Evolutionary conservation across 495 filamentous ascomycete genomes (phyloP).

Genomic region (Penicillium cataractarum): DNA sequence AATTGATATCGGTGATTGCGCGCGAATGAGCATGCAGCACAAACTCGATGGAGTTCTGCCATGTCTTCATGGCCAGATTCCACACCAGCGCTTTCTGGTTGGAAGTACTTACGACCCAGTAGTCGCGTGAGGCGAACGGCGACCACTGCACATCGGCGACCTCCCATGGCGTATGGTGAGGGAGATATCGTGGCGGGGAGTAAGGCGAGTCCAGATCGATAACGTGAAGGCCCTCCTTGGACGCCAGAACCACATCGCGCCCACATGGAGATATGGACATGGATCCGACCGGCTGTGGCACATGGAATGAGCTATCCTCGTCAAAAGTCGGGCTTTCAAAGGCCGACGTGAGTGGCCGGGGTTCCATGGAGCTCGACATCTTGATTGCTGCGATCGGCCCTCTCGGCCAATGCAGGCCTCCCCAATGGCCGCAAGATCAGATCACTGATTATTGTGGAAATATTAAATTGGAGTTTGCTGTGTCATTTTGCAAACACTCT

Average conservation of each 20-base stretch:
- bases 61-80: slow-evolving; percentile 80
- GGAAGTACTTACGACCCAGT: slow-evolving; percentile 91
- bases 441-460: not conserved
- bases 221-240: slow-evolving; percentile 82
- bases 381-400: slow-evolving; percentile 22
- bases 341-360: slow-evolving; percentile 60
- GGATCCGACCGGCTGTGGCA: slow-evolving; percentile 75
- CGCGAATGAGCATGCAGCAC: slow-evolving; percentile 87
- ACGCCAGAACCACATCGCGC: slow-evolving; percentile 88
- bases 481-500: not conserved
- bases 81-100: slow-evolving; percentile 95
- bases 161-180: slow-evolving; percentile 88
- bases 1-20: slow-evolving; percentile 97
- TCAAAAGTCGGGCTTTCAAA: slow-evolving; percentile 88
- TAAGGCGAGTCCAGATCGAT: slow-evolving; percentile 93
- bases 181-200: slow-evolving; percentile 82
- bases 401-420: slow-evolving; percentile 21
- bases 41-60: slow-evolving; percentile 79
- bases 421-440: slow-evolving; percentile 8
- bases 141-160: slow-evolving; percentile 99
- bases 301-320: slow-evolving; percentile 78
- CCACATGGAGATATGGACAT: slow-evolving; percentile 92
- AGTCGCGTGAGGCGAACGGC: slow-evolving; percentile 84
- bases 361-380: slow-evolving; percentile 46
- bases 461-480: not conserved